Percentiles rank a stretch among this genome's conserved stretches.
Evolutionary conservation across 2,329 filamentous ascomycete species (phyloP).

Genomic region (Grosmannia huntii): DNA sequence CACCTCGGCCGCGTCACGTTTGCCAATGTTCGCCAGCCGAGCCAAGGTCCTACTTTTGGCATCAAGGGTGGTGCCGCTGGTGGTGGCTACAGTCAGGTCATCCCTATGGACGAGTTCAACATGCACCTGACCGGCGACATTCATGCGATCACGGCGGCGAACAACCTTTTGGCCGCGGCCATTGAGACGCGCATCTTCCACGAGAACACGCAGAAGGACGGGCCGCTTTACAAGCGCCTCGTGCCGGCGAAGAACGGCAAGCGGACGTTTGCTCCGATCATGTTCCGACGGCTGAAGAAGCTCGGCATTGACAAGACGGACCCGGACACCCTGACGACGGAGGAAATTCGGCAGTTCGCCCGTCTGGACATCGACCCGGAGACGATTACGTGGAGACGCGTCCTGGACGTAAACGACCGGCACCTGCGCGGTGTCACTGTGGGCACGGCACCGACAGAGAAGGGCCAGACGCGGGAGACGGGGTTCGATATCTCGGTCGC

Average conservation of each 20-base stretch:
- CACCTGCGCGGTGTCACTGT: constrained; percentile 83
- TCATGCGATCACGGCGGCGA: constrained; percentile 90
- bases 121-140: constrained; percentile 95
- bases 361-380: constrained; percentile 91
- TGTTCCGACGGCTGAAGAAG: constrained; percentile 90
- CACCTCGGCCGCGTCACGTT: constrained; percentile 82
- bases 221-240: constrained; percentile 71
- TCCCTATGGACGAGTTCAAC: constrained; percentile 99
- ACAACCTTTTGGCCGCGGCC: constrained; percentile 90
- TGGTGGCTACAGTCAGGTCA: constrained; percentile 96
- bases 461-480: constrained; percentile 75
- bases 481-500: constrained; percentile 97
- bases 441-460: constrained; percentile 80
- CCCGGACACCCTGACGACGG: constrained; percentile 77
- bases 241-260: constrained; percentile 85
- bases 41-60: constrained; percentile 93
- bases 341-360: constrained; percentile 82
- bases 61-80: constrained; percentile 98
- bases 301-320: constrained; percentile 92
- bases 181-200: constrained; percentile 99
- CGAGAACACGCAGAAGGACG: constrained; percentile 89
- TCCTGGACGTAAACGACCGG: constrained; percentile 93
- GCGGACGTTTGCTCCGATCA: constrained; percentile 73
- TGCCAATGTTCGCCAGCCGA: constrained; percentile 93
- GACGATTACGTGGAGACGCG: constrained; percentile 93